Evolutionary conservation across 306 rosid genomes (phyloP), one percentile per base, ranked within the genome.

Genomic region (Delonix regia): DNA sequence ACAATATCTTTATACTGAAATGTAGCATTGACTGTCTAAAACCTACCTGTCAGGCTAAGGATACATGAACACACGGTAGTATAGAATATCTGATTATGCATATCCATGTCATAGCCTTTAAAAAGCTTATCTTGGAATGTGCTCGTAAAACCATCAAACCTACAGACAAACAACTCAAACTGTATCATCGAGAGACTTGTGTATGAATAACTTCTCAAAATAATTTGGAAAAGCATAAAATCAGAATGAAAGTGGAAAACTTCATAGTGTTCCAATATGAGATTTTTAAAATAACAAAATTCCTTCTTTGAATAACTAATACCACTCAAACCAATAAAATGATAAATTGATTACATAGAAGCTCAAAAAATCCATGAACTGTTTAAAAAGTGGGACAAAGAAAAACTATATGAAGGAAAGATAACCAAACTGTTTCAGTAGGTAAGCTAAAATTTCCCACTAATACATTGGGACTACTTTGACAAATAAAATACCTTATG

Each of bases 71-170:
- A 92, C 44, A 88, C 57, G 10, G 98, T 88, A 34, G 98, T 94
- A 76, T 94, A 94, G 83, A 94, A 92, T 83, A 94, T 94, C 90
- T 94, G 98, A 87, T 94, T 94, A 81, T 94, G 93, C 81, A 94
- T 94, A 84, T 94, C 96, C 98, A 94, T 94, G 83, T 94, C 87
- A 81, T 94, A 94, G 83, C 98, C 98, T 83, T 76, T 94, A 85
- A 94, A 94, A 36, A 94, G 86, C 83, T 92, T 94, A 83, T 94
- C 98, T 82, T 94, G 98, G 77, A 94, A 94, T 28, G 98, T 94
- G 90, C 98, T 94, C 75, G 97, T 94, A 83, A 94, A 94, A 77
- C 97, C 98, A 81, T 94, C 98, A 84, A 85, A 84, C 80, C 87
- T 84, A 71, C 25, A 28, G 33, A 49, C 62, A 57, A 48, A 57